Evolutionary conservation across 768 basidiomycete genomes (phyloP).

Genomic region (Brasilioporus rufonigricans): DNA sequence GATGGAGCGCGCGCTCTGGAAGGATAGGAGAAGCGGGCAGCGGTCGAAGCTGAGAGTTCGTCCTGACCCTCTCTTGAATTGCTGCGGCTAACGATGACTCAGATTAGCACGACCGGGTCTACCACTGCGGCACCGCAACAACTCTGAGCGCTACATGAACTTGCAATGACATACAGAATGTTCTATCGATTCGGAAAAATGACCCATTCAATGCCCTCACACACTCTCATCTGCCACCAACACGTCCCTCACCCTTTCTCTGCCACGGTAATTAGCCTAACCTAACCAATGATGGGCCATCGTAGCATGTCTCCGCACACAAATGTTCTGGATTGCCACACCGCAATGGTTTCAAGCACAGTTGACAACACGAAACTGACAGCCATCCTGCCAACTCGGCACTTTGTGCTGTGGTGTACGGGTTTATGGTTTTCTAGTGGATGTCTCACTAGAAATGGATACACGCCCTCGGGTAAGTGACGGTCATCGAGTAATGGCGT

Average conservation of each 20-base stretch:
- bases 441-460: constrained; percentile 48
- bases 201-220: too few species aligned
- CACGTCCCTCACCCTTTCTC: too few species aligned
- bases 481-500: constrained; percentile 55
- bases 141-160: too few species aligned
- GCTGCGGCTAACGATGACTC: too few species aligned
- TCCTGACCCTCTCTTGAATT: constrained; percentile 27
- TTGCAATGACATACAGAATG: too few species aligned
- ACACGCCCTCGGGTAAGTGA: constrained; percentile 46
- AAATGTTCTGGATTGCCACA: constrained; percentile 67
- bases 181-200: too few species aligned
- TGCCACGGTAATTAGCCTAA: too few species aligned
- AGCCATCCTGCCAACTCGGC: too few species aligned
- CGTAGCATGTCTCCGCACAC: constrained; percentile 72
- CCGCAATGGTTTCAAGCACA: constrained; percentile 44
- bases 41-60: constrained; percentile 37
- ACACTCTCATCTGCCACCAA: too few species aligned
- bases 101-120: too few species aligned
- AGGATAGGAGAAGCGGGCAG: constrained; percentile 38
- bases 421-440: constrained; percentile 53
- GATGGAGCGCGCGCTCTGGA: constrained; percentile 56
- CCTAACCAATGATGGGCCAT: too few species aligned
- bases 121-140: too few species aligned
- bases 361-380: constrained; percentile 35
- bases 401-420: constrained; percentile 52